phyloP scores from a whole-genome alignment of 345 rosid species.

The Brassica carinata region DNA sequence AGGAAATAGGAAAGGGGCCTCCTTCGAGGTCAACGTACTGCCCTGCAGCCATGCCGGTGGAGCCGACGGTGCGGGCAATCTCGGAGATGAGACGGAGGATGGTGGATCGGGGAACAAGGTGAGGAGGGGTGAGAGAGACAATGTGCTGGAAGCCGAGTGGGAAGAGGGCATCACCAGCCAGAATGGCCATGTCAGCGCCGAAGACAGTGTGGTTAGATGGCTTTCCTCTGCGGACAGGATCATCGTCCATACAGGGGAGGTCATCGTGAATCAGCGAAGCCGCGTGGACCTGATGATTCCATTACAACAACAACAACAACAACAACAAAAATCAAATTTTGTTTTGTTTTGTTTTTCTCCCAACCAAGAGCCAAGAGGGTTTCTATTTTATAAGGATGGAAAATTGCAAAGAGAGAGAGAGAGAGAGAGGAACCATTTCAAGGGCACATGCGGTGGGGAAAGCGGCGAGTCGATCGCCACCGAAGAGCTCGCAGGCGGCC shows the following conservation, averaged over 20 bases:
- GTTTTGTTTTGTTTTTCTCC: neutral
- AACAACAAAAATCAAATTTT: neutral
- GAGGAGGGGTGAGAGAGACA: conserved; percentile 67
- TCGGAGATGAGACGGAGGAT: conserved; percentile 77
- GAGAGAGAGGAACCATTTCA: conserved; percentile 67
- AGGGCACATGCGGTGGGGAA: conserved; percentile 98
- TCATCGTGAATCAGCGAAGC: conserved; percentile 95
- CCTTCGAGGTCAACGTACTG: conserved; percentile 93
- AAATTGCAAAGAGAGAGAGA: neutral
- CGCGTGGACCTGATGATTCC: conserved; percentile 51
- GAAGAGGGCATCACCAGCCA: conserved; percentile 95
- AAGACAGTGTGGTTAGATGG: conserved; percentile 82
- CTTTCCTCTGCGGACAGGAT: conserved; percentile 75
- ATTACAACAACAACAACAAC: too few relatives aligned
- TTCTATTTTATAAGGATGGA: neutral
- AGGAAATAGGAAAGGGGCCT: conserved; percentile 56
- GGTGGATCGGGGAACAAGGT: conserved; percentile 65
- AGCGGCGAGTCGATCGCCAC: conserved; percentile 74
- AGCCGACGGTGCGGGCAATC: conserved; percentile 92
- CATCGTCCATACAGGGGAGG: conserved; percentile 97
- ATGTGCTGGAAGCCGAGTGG: conserved; percentile 94
- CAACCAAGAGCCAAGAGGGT: neutral
- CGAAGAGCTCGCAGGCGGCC: conserved; percentile 88
- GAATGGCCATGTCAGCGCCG: conserved; percentile 85
- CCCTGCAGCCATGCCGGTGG: conserved; percentile 96